These are phyloP conservation scores for Rhodocollybia butyracea DNA, from an alignment of 768 basidiomycete genomes.

Conservation along the genomic window DNA sequence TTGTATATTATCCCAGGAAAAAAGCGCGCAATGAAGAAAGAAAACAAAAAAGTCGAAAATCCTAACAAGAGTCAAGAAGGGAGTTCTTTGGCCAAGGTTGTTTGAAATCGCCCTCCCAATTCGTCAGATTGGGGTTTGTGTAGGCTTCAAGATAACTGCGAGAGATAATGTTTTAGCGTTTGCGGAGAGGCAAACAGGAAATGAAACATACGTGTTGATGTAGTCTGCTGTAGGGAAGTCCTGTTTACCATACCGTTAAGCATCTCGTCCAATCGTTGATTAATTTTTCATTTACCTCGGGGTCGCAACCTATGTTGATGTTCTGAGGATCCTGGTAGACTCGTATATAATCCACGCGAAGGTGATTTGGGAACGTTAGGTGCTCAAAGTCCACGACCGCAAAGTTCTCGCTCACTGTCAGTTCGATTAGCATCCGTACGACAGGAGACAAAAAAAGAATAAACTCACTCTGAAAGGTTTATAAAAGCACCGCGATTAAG, in stretches of 20 bases:
- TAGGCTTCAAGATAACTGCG: constrained; percentile 16
- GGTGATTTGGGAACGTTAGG: constrained; percentile 52
- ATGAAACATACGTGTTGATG: constrained; percentile 35
- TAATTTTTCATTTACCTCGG: too few species aligned
- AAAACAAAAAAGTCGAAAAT: too few species aligned
- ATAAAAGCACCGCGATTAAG: too few species aligned
- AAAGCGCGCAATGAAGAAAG: too few species aligned
- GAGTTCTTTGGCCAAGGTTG: constrained; percentile 51
- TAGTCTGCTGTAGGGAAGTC: constrained; percentile 47
- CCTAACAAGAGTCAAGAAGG: constrained; percentile 40
- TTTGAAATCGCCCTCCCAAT: constrained; percentile 42
- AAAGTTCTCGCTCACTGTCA: constrained; percentile 48
- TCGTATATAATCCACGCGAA: constrained; percentile 53
- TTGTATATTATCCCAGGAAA: too few species aligned
- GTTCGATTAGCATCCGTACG: too few species aligned
- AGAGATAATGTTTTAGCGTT: too few species aligned
- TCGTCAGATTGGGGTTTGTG: constrained; percentile 30
- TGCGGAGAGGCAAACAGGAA: not conserved
- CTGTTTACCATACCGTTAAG: too few species aligned
- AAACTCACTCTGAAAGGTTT: too few species aligned
- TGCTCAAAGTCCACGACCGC: constrained; percentile 47
- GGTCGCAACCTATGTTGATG: constrained; percentile 50
- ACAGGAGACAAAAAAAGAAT: too few species aligned
- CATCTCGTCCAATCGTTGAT: too few species aligned
- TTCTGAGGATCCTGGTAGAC: constrained; percentile 46